Base-by-base conservation (phyloP, 257 asterid species). In the Primulina tabacum region DNA sequence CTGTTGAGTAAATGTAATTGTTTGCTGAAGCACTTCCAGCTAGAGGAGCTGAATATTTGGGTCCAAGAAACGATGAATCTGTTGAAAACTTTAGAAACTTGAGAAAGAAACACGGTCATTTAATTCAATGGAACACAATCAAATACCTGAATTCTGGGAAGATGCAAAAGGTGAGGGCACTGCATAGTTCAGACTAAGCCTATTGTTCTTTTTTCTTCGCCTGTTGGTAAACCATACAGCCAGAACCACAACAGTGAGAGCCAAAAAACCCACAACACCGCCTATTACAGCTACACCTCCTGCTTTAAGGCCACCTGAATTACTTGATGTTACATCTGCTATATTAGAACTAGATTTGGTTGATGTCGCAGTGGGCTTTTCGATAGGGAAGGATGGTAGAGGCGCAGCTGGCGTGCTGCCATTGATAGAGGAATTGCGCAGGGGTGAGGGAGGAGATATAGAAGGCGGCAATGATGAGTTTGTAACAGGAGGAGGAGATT, bases 61-160 rank as follows among this genome's bases (percentile, higher is more conserved):
- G 53, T 83, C 82, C 80, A 33, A 92, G 81, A 75, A 92, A 92
- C 35, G 88, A 81, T 30, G 96, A 82, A 82, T 81, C 97, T 92
- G 86, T 43, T 43, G 17, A 43, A 11, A 43, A 12, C n/a, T 43
- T 11, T 12, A 43, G 53, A 43, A 12, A 43, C n/a, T 11, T 43
- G 53, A 43, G 53, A 43, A 43, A 43, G 6, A 12, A 43, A 43
- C 53, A 3, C n/a, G 53, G n/a, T 11, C n/a, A 11, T 43, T 43
- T 43, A 43, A 43, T 6, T 43, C 53, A 38, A 38, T 8, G 50
- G 10, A 38, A 10, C 40, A 8, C 16, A 10, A 9, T 38, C 6
- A 11, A 43, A 11, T 11, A 91, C 97, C 97, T 82, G 97, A 91
- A 81, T 87, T 78, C 76, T 85, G 96, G 66, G 97, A 91, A 73